Conservation (phyloP, 1,284 basidiomycete species). For the Rugiboletus extremiorientalis region DNA sequence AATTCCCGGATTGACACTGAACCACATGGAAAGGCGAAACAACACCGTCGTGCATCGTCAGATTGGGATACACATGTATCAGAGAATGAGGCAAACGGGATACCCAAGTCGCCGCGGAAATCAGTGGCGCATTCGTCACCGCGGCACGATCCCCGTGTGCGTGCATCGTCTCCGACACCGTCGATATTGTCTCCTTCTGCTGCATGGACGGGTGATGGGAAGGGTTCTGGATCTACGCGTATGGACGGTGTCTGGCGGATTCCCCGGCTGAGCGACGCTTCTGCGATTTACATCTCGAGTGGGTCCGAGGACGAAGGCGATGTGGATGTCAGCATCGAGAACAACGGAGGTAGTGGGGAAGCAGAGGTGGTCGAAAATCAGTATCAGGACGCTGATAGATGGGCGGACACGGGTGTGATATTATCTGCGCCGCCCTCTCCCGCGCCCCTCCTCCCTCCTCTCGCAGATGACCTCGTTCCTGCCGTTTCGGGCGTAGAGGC, state of each 20-base stretch:
- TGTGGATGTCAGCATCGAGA: neutral
- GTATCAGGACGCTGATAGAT: conserved; percentile 7
- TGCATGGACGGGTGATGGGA: neutral
- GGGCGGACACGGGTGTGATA: conserved; percentile 28
- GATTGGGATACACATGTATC: conserved; percentile 5
- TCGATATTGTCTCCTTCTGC: neutral
- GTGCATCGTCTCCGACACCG: conserved; percentile 17
- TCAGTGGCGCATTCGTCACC: conserved; percentile 28
- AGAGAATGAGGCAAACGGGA: conserved; percentile 1
- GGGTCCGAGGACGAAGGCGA: conserved; percentile 26
- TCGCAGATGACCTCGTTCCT: neutral
- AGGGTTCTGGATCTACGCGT: neutral
- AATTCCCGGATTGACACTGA: neutral
- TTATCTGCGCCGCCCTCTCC: conserved; percentile 26
- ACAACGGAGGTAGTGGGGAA: neutral
- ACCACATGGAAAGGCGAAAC: conserved; percentile 1
- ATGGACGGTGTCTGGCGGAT: neutral
- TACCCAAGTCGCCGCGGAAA: conserved; percentile 32
- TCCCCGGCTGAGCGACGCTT: conserved; percentile 16
- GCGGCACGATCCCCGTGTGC: conserved; percentile 6
- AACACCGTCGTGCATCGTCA: neutral
- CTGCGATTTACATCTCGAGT: conserved; percentile 34
- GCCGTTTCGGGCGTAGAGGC: neutral
- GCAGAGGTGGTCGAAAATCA: neutral
- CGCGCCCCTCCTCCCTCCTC: neutral